Evolutionary conservation across 1,284 basidiomycete species (phyloP), one percentile per base, ranked within the genome.

Genomic region (Coriolopsis trogii): DNA sequence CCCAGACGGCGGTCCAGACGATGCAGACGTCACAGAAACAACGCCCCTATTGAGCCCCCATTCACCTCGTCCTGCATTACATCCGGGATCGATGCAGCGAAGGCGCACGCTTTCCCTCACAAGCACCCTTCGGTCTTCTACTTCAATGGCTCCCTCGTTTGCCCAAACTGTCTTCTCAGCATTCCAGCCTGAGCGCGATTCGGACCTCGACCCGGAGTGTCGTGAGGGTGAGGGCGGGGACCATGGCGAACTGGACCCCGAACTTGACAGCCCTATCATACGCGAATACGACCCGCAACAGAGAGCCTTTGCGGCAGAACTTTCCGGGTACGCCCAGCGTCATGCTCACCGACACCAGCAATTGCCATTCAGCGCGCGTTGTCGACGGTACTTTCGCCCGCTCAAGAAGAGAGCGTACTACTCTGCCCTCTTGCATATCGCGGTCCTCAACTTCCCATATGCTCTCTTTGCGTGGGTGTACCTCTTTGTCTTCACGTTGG

Each of bases 401-500:
- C 54, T 91, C 58, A 54, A 59, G 20, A 71, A 70, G 48, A 70
- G 62, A 53, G 73, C 75, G 23, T 90, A 90, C 63, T 87, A 85
- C 59, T 68, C 73, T 26, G 73, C 87, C 0, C 68, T 88, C 16
- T 76, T 87, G 41, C 89, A 91, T 63, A 73, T 91, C 15, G 63
- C 82, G 44, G 70, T 87, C 18, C 45, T 91, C 57, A 91, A 91
- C 68, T 89, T 91, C 61, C 87, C 87, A 0, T 90, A 80, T 62
- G 86, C 87, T 9, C 70, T 91, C 49, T 62, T 73, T 16, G 84
- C 87, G 13, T 91, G 85, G 84, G 63, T 89, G 4, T 91, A 83
- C 66, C 73, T 89, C 6, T 89, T 91, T 59, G 82, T 88, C 20
- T 87, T 90, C 62, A 91, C 89, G 1, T 67, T 91, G 68, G 88